These are phyloP conservation scores for Pseudovirgaria hyperparasitica DNA, from an alignment of 2,329 filamentous ascomycete species.

Conservation along the genomic window DNA sequence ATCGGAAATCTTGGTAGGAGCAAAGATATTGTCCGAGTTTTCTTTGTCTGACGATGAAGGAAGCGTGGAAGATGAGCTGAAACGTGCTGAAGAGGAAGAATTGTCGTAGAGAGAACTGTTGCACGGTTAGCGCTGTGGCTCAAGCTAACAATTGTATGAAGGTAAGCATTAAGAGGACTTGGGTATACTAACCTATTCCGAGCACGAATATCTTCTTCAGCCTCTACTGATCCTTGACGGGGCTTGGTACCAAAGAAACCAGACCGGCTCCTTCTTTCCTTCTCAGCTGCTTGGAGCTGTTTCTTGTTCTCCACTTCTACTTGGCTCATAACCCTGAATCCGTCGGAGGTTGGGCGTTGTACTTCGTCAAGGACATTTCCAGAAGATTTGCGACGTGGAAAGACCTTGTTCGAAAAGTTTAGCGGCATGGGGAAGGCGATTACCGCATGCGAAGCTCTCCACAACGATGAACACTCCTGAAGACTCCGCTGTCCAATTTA, in stretches of 20 bases:
- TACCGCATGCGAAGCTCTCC: too few relatives aligned
- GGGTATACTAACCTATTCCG: constrained; percentile 2
- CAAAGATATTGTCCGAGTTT: constrained; percentile 24
- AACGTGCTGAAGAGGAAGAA: constrained; percentile 14
- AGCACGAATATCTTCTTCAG: constrained; percentile 16
- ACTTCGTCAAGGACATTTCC: constrained; percentile 20
- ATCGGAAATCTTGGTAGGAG: constrained; percentile 5
- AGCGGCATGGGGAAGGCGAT: too few relatives aligned
- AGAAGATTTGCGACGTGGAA: constrained; percentile 23
- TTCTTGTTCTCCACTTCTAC: constrained; percentile 18
- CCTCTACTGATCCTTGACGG: constrained; percentile 22
- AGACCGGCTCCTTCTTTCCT: constrained; percentile 18
- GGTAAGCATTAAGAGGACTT: too few relatives aligned
- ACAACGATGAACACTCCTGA: too few relatives aligned
- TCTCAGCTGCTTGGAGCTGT: constrained; percentile 12
- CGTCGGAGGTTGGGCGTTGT: constrained; percentile 4
- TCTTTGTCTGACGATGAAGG: constrained; percentile 27
- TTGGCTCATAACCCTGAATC: constrained; percentile 22
- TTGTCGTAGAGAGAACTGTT: too few relatives aligned
- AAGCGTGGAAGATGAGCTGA: constrained; percentile 23
- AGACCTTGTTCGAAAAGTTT: constrained; percentile 21
- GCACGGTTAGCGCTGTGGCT: constrained; percentile 3
- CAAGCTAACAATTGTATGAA: constrained; percentile 24
- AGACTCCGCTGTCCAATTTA: too few relatives aligned
- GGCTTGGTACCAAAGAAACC: constrained; percentile 15